phyloP scores from a whole-genome alignment of 805 yeast genomes.

The Cyberlindnera mrakii region DNA sequence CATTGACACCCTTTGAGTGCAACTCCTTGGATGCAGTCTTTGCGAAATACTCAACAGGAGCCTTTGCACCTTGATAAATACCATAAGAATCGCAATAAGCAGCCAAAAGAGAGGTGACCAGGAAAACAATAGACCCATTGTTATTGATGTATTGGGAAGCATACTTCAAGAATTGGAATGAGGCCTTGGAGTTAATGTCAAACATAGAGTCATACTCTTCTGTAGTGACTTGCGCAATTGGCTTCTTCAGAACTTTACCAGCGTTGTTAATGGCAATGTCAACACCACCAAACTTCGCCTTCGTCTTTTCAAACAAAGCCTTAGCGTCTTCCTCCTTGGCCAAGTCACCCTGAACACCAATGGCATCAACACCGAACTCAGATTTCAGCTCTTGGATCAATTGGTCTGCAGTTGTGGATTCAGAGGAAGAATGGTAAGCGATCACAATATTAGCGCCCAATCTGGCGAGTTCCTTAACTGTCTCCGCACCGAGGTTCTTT shows the following conservation, averaged over 20 bases:
- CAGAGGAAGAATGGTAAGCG: slow-evolving; percentile 46
- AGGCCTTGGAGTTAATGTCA: slow-evolving; percentile 48
- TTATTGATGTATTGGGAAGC: slow-evolving; percentile 46
- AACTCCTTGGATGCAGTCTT: slow-evolving; percentile 53
- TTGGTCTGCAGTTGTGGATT: slow-evolving; percentile 29
- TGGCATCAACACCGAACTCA: slow-evolving; percentile 33
- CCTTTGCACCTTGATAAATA: slow-evolving; percentile 51
- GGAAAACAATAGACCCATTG: slow-evolving; percentile 47
- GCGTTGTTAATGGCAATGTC: slow-evolving; percentile 66
- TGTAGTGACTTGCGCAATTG: slow-evolving; percentile 43
- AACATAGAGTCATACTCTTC: slow-evolving; percentile 52
- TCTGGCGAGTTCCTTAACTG: slow-evolving; percentile 48
- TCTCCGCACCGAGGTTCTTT: slow-evolving; percentile 52
- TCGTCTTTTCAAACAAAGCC: slow-evolving; percentile 41
- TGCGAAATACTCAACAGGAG: slow-evolving; percentile 47
- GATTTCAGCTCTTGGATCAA: slow-evolving; percentile 32
- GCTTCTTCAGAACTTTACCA: slow-evolving; percentile 62
- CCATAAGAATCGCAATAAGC: slow-evolving; percentile 54
- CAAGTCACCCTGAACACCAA: slow-evolving; percentile 19
- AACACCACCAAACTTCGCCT: slow-evolving; percentile 39
- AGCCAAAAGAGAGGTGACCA: slow-evolving; percentile 61
- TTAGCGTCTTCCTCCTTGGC: slow-evolving; percentile 33
- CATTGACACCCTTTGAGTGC: slow-evolving; percentile 38
- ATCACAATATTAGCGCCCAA: slow-evolving; percentile 48
- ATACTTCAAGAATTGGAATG: slow-evolving; percentile 54